Conservation (phyloP, 2,329 filamentous ascomycete genomes). For the Aspergillus sp. region DNA sequence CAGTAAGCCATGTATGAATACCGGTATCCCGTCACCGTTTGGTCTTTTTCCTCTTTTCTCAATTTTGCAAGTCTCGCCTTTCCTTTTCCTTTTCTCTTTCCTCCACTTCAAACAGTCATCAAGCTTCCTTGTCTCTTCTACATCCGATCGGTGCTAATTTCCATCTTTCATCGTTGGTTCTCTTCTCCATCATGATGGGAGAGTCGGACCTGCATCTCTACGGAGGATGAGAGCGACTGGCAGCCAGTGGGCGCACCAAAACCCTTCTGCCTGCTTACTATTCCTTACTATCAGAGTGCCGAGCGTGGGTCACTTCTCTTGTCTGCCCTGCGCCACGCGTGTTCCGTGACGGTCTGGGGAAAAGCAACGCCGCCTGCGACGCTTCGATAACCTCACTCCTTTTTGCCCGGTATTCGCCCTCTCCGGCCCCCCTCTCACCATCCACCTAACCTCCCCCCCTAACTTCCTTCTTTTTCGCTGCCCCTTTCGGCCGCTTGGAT, state of each 20-base stretch:
- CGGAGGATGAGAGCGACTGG: not conserved
- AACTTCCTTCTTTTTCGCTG: slow-evolving; percentile 7
- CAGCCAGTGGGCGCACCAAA: not conserved
- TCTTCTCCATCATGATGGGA: not conserved
- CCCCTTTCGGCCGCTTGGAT: slow-evolving; percentile 1
- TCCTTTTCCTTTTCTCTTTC: not conserved
- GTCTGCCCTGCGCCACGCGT: slow-evolving; percentile 15
- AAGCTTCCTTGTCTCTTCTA: not conserved
- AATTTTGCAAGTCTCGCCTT: not conserved
- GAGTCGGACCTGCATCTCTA: not conserved
- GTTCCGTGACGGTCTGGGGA: slow-evolving; percentile 3
- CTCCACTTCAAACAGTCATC: not conserved
- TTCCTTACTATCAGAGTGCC: slow-evolving; percentile 8
- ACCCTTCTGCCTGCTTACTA: slow-evolving; percentile 15
- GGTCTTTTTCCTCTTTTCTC: not conserved
- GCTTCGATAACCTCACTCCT: slow-evolving; percentile 5
- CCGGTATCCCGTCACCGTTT: not conserved
- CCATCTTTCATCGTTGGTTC: not conserved
- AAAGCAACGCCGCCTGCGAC: slow-evolving; percentile 6
- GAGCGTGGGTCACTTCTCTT: slow-evolving; percentile 14
- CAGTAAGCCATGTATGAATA: not conserved
- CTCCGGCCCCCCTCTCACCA: slow-evolving; percentile 3
- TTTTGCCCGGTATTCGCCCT: not conserved
- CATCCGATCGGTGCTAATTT: not conserved
- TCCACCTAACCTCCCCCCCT: not conserved